Conservation (phyloP, 2,329 filamentous ascomycete species). For the Didymella arachidicola region DNA sequence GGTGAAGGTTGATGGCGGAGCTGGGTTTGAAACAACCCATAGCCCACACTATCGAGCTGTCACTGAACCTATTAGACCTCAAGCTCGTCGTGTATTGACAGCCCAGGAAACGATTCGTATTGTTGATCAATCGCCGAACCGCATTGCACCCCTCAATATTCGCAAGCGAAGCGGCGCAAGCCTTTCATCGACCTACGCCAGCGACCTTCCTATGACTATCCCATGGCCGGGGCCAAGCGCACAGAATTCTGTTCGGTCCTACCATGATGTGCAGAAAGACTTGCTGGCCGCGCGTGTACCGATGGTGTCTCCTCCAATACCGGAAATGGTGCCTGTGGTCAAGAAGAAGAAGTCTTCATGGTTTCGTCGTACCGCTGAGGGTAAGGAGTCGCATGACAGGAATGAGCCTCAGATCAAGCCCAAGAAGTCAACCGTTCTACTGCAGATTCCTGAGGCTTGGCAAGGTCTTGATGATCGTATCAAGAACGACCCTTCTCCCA, state of each 20-base stretch:
- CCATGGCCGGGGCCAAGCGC: conserved; percentile 27
- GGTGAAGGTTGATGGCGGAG: conserved; percentile 48
- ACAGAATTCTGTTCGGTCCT: conserved; percentile 27
- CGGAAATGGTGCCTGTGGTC: conserved; percentile 38
- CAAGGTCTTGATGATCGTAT: conserved; percentile 48
- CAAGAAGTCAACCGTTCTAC: conserved; percentile 38
- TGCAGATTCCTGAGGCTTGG: conserved; percentile 48
- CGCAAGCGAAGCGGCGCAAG: conserved; percentile 57
- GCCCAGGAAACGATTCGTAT: conserved; percentile 62
- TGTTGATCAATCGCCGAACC: conserved; percentile 61
- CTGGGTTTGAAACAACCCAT: conserved; percentile 37
- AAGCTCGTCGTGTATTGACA: conserved; percentile 36
- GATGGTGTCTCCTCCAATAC: conserved; percentile 17
- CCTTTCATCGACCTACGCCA: conserved; percentile 31
- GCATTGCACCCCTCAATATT: conserved; percentile 63
- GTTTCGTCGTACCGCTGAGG: conserved; percentile 52
- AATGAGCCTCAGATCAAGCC: conserved; percentile 39
- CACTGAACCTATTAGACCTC: conserved; percentile 53
- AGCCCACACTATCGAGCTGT: conserved; percentile 50
- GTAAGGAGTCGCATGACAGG: conserved; percentile 40
- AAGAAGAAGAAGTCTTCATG: conserved; percentile 58
- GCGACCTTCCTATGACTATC: conserved; percentile 23
- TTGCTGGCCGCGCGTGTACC: conserved; percentile 29
- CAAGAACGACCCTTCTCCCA: conserved; percentile 27
- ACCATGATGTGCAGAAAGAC: conserved; percentile 33